These are phyloP conservation scores for Fusarium verrucosum DNA, from an alignment of 2,329 filamentous ascomycete genomes.

Conservation along the genomic window DNA sequence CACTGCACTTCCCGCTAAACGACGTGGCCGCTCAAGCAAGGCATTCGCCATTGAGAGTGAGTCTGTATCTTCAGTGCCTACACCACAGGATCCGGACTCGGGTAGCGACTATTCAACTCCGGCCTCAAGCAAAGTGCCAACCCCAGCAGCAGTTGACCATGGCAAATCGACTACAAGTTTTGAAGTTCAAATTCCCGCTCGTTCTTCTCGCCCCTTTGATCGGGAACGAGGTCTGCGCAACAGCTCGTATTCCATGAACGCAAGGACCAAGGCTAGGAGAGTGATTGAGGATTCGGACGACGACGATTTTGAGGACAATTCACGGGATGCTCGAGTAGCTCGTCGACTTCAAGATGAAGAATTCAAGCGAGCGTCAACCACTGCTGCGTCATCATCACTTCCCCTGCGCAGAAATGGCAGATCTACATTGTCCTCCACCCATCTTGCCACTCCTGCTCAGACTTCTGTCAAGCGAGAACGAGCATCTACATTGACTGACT, in stretches of 20 bases:
- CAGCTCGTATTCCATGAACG: constrained; percentile 61
- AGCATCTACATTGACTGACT: constrained; percentile 37
- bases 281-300: constrained; percentile 56
- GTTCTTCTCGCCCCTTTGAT: constrained; percentile 30
- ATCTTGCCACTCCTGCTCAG: constrained; percentile 7
- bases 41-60: constrained; percentile 37
- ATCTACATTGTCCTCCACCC: constrained; percentile 5
- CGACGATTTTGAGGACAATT: constrained; percentile 43
- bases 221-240: constrained; percentile 46
- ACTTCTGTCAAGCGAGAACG: constrained; percentile 41
- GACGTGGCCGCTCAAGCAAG: constrained; percentile 34
- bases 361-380: constrained; percentile 28
- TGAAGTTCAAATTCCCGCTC: constrained; percentile 46
- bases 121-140: constrained; percentile 51
- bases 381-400: constrained; percentile 1
- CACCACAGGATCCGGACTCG: constrained; percentile 45
- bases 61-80: constrained; percentile 48
- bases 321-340: constrained; percentile 46
- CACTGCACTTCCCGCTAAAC: constrained; percentile 14
- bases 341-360: constrained; percentile 51
- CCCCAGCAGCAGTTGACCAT: constrained; percentile 44
- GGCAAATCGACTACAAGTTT: constrained; percentile 37
- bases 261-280: constrained; percentile 55
- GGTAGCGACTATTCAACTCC: constrained; percentile 50
- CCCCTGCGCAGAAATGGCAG: constrained; percentile 27